Evolutionary conservation across 2,329 filamentous ascomycete species (phyloP).

Genomic region (Hypoxylon sp.): DNA sequence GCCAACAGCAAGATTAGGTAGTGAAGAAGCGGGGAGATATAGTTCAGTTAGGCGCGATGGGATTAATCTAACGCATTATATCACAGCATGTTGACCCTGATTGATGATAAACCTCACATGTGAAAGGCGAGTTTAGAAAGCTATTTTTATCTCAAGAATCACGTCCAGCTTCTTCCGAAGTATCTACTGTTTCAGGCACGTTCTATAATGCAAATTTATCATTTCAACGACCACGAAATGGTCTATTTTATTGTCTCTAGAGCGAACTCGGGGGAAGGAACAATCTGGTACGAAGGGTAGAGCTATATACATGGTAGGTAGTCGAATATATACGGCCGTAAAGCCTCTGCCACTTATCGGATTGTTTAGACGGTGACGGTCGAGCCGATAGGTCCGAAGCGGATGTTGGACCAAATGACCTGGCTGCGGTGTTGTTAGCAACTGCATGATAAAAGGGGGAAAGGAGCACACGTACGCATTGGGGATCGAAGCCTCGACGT

Average conservation of each 20-base stretch:
- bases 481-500: slow-evolving; percentile 57
- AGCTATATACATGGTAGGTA: slow-evolving; percentile 37
- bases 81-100: background rate
- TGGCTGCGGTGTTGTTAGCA: slow-evolving; percentile 46
- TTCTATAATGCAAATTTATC: background rate
- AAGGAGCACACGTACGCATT: slow-evolving; percentile 50
- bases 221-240: slow-evolving; percentile 17
- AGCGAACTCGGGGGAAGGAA: slow-evolving; percentile 32
- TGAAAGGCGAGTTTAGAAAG: too few relatives aligned
- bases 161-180: background rate
- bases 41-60: background rate
- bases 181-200: background rate
- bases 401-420: slow-evolving; percentile 64
- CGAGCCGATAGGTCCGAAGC: slow-evolving; percentile 60
- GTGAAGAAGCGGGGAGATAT: background rate
- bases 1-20: background rate
- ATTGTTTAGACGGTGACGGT: slow-evolving; percentile 53
- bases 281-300: slow-evolving; percentile 38
- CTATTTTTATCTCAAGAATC: background rate
- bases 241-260: slow-evolving; percentile 36
- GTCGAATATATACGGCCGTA: slow-evolving; percentile 34
- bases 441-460: background rate
- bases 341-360: slow-evolving; percentile 18
- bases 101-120: background rate
- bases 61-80: background rate